Percentiles rank a stretch among this genome's conserved stretches.
phyloP scores from a whole-genome alignment of 192 early-diverging fungal genomes.

The Rhizophagus sp. region DNA sequence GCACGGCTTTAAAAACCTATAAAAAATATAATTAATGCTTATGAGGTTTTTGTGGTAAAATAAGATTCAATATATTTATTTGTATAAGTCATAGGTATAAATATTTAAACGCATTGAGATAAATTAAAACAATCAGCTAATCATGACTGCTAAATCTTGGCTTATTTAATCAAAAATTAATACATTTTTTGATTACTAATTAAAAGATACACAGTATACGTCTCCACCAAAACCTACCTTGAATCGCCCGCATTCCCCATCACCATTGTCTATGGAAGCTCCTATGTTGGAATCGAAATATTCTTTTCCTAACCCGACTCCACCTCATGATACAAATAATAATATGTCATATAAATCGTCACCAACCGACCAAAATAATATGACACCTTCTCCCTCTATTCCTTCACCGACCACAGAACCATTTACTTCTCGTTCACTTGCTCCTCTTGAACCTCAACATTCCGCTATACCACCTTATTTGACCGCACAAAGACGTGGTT shows the following conservation, averaged over 20 bases:
- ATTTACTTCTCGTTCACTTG: constrained; percentile 24
- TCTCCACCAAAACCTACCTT: neutral
- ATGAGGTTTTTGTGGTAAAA: neutral
- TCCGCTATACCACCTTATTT: constrained; percentile 30
- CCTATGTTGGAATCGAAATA: constrained; percentile 19
- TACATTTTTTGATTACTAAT: neutral
- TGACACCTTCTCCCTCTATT: constrained; percentile 21
- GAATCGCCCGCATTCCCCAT: constrained; percentile 2
- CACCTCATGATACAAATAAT: neutral
- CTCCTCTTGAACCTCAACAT: constrained; percentile 28
- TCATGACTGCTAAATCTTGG: neutral
- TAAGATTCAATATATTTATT: too few relatives aligned
- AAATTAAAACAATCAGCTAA: too few relatives aligned
- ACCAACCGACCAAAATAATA: neutral
- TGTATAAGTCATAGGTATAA: too few relatives aligned
- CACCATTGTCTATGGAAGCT: constrained; percentile 4
- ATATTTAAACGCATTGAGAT: too few relatives aligned
- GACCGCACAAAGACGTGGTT: constrained; percentile 41
- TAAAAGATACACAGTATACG: neutral
- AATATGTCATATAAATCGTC: constrained; percentile 11
- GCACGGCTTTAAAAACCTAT: neutral
- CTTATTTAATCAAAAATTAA: neutral
- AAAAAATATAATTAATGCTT: neutral
- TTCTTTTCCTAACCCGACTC: constrained; percentile 20
- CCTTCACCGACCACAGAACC: constrained; percentile 21